Evolutionary conservation across 257 asterid species (phyloP).

Genomic region (Solanum clarkiae): DNA sequence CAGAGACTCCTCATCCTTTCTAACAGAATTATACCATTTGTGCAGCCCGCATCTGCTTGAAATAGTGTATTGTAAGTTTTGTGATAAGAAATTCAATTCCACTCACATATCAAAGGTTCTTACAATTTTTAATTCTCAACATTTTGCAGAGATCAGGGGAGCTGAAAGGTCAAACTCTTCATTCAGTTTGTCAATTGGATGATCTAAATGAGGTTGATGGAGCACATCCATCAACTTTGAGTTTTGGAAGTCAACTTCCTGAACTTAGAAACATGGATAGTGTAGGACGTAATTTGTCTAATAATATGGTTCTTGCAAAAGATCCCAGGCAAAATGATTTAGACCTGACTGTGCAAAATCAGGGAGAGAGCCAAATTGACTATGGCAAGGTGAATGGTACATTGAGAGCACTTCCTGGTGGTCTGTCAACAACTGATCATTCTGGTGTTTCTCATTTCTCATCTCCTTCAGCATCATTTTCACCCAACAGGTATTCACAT

Average conservation of each 20-base stretch:
- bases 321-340: constrained; percentile 26
- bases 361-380: constrained; percentile 18
- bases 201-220: constrained; percentile 23
- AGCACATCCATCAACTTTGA: constrained; percentile 27
- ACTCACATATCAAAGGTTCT: not conserved
- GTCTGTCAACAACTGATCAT: constrained; percentile 33
- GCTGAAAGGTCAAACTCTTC: constrained; percentile 29
- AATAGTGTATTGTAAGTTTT: not conserved
- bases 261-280: constrained; percentile 29
- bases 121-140: not conserved
- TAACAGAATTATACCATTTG: not conserved
- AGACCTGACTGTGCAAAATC: constrained; percentile 17
- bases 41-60: not conserved
- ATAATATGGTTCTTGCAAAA: constrained; percentile 15
- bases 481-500: constrained; percentile 48
- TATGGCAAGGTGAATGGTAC: constrained; percentile 35
- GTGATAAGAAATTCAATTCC: not conserved
- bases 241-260: constrained; percentile 31
- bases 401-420: constrained; percentile 33
- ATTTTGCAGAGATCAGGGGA: constrained; percentile 58
- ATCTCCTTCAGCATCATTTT: constrained; percentile 38
- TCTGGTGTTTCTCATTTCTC: constrained; percentile 37
- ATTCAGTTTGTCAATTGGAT: constrained; percentile 31
- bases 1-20: not conserved
- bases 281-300: constrained; percentile 23